phyloP scores from a whole-genome alignment of 768 basidiomycete genomes.

The Serendipita vermifera region DNA sequence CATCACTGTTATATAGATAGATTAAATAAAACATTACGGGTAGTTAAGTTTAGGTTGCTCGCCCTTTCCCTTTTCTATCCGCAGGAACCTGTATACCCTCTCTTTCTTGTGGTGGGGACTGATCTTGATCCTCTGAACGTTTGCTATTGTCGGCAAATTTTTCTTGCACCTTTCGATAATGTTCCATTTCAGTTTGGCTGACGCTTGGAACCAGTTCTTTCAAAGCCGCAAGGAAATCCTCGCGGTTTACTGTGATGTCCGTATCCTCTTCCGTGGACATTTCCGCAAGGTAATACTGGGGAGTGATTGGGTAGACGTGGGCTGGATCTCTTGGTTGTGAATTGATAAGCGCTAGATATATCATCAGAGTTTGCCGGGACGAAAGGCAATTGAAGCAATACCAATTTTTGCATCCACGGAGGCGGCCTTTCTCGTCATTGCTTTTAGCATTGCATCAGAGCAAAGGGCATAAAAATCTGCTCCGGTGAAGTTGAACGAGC shows the following conservation, averaged over 20 bases:
- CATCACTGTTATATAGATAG: no score
- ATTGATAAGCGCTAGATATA: slow-evolving; percentile 31
- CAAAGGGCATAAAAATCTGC: slow-evolving; percentile 98
- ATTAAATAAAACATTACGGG: no score
- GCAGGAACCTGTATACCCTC: not conserved
- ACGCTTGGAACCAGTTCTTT: slow-evolving; percentile 64
- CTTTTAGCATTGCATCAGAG: slow-evolving; percentile 89
- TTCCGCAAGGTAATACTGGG: slow-evolving; percentile 84
- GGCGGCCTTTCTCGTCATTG: slow-evolving; percentile 80
- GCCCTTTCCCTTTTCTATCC: slow-evolving; percentile 7
- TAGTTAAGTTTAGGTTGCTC: no score
- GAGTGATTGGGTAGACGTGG: slow-evolving; percentile 59
- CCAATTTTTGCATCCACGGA: slow-evolving; percentile 66
- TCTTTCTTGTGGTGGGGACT: not conserved
- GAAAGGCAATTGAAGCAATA: slow-evolving; percentile 21
- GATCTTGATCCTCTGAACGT: not conserved
- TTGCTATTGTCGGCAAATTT: slow-evolving; percentile 39
- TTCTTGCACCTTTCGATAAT: slow-evolving; percentile 61
- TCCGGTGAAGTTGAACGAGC: slow-evolving; percentile 90
- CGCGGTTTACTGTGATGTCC: slow-evolving; percentile 55
- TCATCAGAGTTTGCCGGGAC: not conserved
- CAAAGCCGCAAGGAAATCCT: slow-evolving; percentile 70
- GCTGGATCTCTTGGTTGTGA: slow-evolving; percentile 27
- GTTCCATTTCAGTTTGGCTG: slow-evolving; percentile 70
- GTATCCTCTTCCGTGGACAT: slow-evolving; percentile 58